Conservation (phyloP, 257 asterid genomes). For the Fraxinus pennsylvanica region DNA sequence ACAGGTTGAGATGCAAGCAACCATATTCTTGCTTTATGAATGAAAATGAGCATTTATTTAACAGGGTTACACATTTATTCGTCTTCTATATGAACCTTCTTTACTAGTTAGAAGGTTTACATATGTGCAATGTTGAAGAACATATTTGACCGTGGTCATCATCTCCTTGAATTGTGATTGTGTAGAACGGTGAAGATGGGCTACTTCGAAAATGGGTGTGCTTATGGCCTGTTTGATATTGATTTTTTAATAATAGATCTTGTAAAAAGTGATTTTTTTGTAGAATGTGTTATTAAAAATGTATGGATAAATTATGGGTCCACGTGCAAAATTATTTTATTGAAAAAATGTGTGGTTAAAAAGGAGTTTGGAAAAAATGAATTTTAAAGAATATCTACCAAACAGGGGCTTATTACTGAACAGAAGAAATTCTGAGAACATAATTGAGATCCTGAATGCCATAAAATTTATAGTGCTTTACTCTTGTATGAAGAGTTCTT, state of each 20-base stretch:
- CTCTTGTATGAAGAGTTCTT: not conserved
- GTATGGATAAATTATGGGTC: too few species aligned
- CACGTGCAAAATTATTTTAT: too few species aligned
- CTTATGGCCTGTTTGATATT: not conserved
- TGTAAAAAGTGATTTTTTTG: too few species aligned
- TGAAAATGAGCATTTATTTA: not conserved
- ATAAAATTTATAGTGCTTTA: not conserved
- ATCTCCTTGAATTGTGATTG: not conserved
- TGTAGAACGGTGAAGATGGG: not conserved
- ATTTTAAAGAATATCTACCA: too few species aligned
- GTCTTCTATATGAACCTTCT: not conserved
- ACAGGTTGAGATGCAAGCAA: conserved; percentile 3
- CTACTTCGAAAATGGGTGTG: not conserved
- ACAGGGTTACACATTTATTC: not conserved
- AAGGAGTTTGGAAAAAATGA: too few species aligned
- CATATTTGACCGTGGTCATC: not conserved
- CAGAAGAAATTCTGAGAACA: not conserved
- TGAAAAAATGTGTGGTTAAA: too few species aligned
- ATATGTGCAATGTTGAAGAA: not conserved
- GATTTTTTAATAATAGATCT: too few species aligned
- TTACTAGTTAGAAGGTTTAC: not conserved
- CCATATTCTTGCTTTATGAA: not conserved
- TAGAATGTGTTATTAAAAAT: too few species aligned
- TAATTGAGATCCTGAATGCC: not conserved
- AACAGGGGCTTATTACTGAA: not conserved